phyloP scores from a whole-genome alignment of 164 flowering plant species.

The Annona squamosa region DNA sequence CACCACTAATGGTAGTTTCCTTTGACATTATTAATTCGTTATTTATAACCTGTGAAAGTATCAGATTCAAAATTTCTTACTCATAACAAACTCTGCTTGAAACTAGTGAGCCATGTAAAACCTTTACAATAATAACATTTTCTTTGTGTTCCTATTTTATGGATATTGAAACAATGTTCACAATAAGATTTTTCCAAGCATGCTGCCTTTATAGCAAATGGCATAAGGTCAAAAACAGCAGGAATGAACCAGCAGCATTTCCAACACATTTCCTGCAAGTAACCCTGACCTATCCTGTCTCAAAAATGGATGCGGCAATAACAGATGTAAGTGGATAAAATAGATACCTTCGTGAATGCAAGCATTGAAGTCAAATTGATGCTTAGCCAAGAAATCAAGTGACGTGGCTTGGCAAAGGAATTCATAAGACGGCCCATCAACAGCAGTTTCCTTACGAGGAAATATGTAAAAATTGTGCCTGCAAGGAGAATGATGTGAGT shows the following conservation, averaged over 20 bases:
- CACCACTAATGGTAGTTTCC: no score
- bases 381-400: constrained; percentile 73
- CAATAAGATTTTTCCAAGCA: neutral
- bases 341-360: constrained; percentile 77
- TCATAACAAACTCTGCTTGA: neutral
- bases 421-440: constrained; percentile 42
- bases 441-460: constrained; percentile 67
- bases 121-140: no score
- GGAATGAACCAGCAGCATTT: neutral
- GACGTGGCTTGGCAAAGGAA: constrained; percentile 89
- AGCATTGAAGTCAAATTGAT: constrained; percentile 85
- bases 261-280: neutral
- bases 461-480: constrained; percentile 92
- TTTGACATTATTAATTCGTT: no score
- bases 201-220: neutral
- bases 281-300: neutral
- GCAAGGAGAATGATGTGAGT: constrained; percentile 12
- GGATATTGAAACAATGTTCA: neutral
- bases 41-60: neutral
- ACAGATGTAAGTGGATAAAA: neutral
- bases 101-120: neutral
- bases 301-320: neutral
- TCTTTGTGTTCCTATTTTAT: neutral
- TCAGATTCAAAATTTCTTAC: neutral
- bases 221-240: neutral